phyloP scores from a whole-genome alignment of 176 grass and related monocot species.

The Areca catechu region DNA sequence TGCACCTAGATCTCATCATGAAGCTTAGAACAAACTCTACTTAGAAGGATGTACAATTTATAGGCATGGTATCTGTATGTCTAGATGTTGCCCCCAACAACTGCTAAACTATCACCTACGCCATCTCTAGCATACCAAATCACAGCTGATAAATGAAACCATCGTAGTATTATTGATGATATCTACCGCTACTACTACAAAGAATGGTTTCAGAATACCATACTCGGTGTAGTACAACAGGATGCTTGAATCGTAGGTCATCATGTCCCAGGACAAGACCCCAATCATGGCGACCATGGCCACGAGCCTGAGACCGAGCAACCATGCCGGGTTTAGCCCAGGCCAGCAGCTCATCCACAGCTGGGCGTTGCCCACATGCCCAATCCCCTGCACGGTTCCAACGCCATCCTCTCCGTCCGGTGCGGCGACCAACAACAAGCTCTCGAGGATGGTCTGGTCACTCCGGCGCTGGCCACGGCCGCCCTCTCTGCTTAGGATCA shows the following conservation, averaged over 20 bases:
- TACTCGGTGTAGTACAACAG: slow-evolving; percentile 60
- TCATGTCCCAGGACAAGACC: slow-evolving; percentile 24
- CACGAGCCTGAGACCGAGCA: slow-evolving; percentile 22
- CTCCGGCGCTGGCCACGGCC: neutral
- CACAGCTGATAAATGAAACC: too few relatives aligned
- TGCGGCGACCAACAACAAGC: neutral
- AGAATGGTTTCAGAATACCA: neutral
- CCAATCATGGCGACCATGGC: slow-evolving; percentile 14
- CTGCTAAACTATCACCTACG: too few relatives aligned
- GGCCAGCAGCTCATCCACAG: slow-evolving; percentile 29
- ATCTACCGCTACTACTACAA: too few relatives aligned
- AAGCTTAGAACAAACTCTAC: too few relatives aligned
- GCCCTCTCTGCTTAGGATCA: neutral
- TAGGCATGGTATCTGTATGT: too few relatives aligned
- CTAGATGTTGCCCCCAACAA: too few relatives aligned
- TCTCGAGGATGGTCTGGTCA: neutral
- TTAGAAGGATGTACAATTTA: too few relatives aligned
- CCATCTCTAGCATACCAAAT: too few relatives aligned
- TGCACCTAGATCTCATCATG: too few relatives aligned
- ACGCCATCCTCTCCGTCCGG: neutral
- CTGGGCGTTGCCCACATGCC: neutral
- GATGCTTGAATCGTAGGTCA: slow-evolving; percentile 33
- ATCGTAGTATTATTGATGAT: too few relatives aligned
- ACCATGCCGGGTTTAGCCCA: slow-evolving; percentile 15
- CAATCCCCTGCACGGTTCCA: neutral